A percentile compares a stretch with the other conserved stretches of the same genome.
Evolutionary conservation across 1,284 basidiomycete genomes (phyloP).

Genomic region (Cutaneotrichosporon dermatis): DNA sequence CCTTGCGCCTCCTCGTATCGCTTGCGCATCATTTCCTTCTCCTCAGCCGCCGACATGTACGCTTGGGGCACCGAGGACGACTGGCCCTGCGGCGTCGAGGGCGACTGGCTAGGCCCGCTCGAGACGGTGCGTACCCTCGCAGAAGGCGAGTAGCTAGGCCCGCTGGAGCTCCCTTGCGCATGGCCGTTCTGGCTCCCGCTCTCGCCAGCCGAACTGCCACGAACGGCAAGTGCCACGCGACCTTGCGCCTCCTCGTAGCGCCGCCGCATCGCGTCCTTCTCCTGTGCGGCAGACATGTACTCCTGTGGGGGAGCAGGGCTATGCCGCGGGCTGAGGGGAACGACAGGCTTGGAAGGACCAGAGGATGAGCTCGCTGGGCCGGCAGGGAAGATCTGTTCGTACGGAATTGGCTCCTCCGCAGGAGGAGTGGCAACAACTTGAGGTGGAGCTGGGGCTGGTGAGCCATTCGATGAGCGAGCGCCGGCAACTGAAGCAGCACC

Average conservation of each 20-base stretch:
- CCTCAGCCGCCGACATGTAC: slow-evolving; percentile 18
- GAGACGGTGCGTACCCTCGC: background rate
- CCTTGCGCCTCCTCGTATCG: slow-evolving; percentile 53
- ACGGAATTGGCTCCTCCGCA: slow-evolving; percentile 12
- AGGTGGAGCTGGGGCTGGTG: background rate
- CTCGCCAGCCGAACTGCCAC: background rate
- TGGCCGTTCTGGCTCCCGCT: too few species aligned
- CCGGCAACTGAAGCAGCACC: background rate
- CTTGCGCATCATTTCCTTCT: slow-evolving; percentile 24
- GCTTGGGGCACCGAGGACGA: background rate
- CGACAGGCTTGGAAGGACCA: background rate
- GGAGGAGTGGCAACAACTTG: background rate
- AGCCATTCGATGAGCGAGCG: background rate
- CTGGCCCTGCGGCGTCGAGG: background rate
- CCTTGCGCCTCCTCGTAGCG: slow-evolving; percentile 53
- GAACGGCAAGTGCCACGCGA: slow-evolving; percentile 7
- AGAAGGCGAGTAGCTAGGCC: background rate
- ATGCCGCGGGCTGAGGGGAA: background rate
- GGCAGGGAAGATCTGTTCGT: slow-evolving; percentile 14
- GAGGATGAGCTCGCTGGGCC: background rate
- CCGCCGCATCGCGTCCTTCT: slow-evolving; percentile 26
- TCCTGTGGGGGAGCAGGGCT: background rate
- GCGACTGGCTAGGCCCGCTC: background rate
- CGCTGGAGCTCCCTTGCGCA: too few species aligned
- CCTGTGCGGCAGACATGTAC: slow-evolving; percentile 11